Evolutionary conservation across 352 stramenopile species (phyloP).

Genomic region (Globisporangium acanthophoron): DNA sequence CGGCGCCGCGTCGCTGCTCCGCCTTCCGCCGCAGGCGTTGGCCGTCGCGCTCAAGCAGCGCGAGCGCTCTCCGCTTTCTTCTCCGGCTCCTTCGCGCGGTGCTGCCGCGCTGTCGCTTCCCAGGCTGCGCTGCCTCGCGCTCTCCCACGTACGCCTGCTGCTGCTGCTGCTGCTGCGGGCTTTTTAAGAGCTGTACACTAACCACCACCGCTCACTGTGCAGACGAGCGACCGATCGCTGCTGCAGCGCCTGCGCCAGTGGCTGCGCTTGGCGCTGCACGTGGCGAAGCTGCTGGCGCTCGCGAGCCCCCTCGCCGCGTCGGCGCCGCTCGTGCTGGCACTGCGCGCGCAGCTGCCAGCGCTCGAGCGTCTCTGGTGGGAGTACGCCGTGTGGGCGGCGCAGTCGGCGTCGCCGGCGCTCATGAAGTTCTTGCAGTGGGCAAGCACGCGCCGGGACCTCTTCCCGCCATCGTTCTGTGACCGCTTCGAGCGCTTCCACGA

Average conservation of each 20-base stretch:
- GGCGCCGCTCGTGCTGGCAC: slow-evolving; percentile 36
- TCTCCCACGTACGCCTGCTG: slow-evolving; percentile 8
- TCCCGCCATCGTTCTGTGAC: slow-evolving; percentile 88
- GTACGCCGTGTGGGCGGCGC: slow-evolving; percentile 50
- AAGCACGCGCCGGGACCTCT: slow-evolving; percentile 92
- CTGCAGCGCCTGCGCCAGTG: slow-evolving; percentile 34
- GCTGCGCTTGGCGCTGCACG: slow-evolving; percentile 42
- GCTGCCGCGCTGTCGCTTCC: background rate
- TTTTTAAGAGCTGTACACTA: too few species aligned
- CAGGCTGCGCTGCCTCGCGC: slow-evolving; percentile 11
- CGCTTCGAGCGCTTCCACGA: slow-evolving; percentile 90
- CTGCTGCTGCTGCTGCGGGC: background rate
- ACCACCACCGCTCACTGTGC: background rate
- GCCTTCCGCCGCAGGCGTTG: slow-evolving; percentile 12
- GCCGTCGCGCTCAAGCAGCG: slow-evolving; percentile 11
- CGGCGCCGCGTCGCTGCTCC: background rate
- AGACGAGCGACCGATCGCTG: slow-evolving; percentile 15
- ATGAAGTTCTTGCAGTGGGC: slow-evolving; percentile 97
- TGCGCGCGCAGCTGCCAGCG: slow-evolving; percentile 17
- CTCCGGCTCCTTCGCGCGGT: background rate
- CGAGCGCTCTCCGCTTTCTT: background rate
- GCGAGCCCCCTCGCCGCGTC: slow-evolving; percentile 37
- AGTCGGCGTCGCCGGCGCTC: slow-evolving; percentile 82
- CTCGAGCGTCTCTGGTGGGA: slow-evolving; percentile 62
- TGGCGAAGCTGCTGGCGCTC: slow-evolving; percentile 55